Percentiles rank a stretch among this genome's conserved stretches.
Conservation (phyloP, 441 rosid genomes). For the Erodium moschatum region DNA sequence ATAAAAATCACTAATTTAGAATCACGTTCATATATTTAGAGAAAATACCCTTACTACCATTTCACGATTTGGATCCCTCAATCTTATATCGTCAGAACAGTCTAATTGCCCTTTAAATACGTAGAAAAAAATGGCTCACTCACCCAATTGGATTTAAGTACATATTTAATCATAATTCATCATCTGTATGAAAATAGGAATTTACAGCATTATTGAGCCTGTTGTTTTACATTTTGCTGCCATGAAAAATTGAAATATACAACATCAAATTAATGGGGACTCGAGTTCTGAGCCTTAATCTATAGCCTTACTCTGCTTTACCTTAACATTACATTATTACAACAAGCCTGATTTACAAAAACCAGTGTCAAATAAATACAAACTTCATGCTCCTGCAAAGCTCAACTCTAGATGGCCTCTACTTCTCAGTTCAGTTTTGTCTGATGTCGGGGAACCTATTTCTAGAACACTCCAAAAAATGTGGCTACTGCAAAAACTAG, state of each 20-base stretch:
- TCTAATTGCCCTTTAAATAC: too few species aligned
- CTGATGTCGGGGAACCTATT: background rate
- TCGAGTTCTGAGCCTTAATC: background rate
- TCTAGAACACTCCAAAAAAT: conserved; percentile 72
- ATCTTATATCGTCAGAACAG: too few species aligned
- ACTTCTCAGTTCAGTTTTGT: background rate
- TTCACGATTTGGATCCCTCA: too few species aligned
- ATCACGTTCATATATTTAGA: too few species aligned
- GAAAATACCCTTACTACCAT: too few species aligned
- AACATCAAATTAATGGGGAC: background rate
- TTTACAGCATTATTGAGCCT: background rate
- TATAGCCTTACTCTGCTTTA: background rate
- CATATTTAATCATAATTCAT: too few species aligned
- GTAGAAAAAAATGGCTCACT: too few species aligned
- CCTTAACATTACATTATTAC: background rate
- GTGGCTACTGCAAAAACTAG: conserved; percentile 82
- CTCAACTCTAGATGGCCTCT: background rate
- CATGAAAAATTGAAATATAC: background rate
- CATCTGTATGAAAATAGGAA: too few species aligned
- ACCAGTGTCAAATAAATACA: background rate
- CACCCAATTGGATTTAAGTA: too few species aligned
- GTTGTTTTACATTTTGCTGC: background rate
- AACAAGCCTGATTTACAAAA: background rate
- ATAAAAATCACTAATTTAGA: too few species aligned
- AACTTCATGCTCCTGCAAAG: background rate